Base-by-base conservation (phyloP, 257 asterid genomes). In the Nicotiana sylvestris region DNA sequence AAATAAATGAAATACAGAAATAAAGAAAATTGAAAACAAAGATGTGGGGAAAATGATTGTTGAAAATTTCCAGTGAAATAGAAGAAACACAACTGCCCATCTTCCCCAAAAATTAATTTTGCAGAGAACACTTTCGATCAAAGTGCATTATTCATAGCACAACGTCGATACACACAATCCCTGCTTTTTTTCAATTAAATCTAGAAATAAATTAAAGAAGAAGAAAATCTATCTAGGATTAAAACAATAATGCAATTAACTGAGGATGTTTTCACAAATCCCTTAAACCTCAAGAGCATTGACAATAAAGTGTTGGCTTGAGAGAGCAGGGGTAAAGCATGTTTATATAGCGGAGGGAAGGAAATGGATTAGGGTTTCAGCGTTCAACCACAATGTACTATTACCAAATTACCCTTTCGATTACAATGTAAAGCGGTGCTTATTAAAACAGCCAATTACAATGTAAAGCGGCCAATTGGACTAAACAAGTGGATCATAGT, bases 11-110 rank as follows among this genome's bases (percentile, higher is more conserved):
- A 39, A 39, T 39, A 37, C 51, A 43, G 3, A 43, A 8, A 8
- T 43, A 2, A 43, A 43, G 2, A 9, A 43, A 43, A 8, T 43
- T 43, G 46, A 46, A 25, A 13, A 3, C 1, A 21, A 62, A 17
- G 4, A 82, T 88, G 88, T 89, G 68, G 85, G 68, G 91, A 86
- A 88, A 89, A 90, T 90, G 92, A 90, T 90, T 90, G 89, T 89
- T 89, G 94, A 85, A 81, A 35, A 81, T 37, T 88, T 69, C 90
- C 88, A 90, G 37, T 85, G 85, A 85, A 43, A 9, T 33, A 56
- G 60, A 27, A 85, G 90, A 86, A 88, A 86, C 56, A 77, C 93
- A 90, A 88, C 92, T 89, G 93, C 93, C 93, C 93, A 90, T 83
- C 88, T 87, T 87, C 90, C 80, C 84, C 84, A 74, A 64, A 66